A percentile compares a stretch with the other conserved stretches of the same genome.
Conservation (phyloP, 2,329 filamentous ascomycete species). For the Bipolaris gigantea region DNA sequence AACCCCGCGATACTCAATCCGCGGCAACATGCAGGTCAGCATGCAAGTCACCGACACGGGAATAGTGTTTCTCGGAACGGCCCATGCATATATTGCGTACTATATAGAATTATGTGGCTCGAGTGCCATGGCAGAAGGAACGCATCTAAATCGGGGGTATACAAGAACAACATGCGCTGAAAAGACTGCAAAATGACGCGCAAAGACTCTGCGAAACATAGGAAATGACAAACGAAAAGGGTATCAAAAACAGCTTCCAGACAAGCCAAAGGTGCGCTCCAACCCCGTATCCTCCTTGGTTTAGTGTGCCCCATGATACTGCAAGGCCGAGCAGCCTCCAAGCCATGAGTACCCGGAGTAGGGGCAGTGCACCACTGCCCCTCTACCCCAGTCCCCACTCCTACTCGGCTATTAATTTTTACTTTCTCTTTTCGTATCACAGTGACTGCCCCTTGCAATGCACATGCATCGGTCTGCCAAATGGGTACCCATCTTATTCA, state of each 20-base stretch:
- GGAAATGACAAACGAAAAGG: slow-evolving; percentile 7
- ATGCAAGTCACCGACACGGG: background rate
- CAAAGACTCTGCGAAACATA: slow-evolving; percentile 7
- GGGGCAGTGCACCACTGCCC: background rate
- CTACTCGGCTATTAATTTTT: background rate
- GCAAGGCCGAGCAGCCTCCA: slow-evolving; percentile 8
- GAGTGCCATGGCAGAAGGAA: background rate
- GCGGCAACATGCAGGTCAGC: background rate
- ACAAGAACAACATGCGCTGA: slow-evolving; percentile 6
- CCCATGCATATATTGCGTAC: slow-evolving; percentile 1
- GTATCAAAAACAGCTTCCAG: slow-evolving; percentile 9
- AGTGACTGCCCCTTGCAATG: slow-evolving; percentile 9
- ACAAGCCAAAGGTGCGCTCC: background rate
- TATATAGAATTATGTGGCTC: slow-evolving; percentile 1
- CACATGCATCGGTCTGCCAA: background rate
- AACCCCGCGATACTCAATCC: slow-evolving; percentile 7
- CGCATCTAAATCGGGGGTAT: slow-evolving; percentile 5
- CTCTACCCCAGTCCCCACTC: background rate
- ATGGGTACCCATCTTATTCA: slow-evolving; percentile 7
- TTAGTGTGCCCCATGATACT: slow-evolving; percentile 3
- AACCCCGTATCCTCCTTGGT: slow-evolving; percentile 14
- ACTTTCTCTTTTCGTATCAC: slow-evolving; percentile 2
- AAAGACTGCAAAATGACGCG: background rate
- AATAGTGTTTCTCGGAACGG: background rate
- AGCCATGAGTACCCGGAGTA: slow-evolving; percentile 4